Conservation (phyloP, 2,329 filamentous ascomycete species). For the Fusarium sp. region DNA sequence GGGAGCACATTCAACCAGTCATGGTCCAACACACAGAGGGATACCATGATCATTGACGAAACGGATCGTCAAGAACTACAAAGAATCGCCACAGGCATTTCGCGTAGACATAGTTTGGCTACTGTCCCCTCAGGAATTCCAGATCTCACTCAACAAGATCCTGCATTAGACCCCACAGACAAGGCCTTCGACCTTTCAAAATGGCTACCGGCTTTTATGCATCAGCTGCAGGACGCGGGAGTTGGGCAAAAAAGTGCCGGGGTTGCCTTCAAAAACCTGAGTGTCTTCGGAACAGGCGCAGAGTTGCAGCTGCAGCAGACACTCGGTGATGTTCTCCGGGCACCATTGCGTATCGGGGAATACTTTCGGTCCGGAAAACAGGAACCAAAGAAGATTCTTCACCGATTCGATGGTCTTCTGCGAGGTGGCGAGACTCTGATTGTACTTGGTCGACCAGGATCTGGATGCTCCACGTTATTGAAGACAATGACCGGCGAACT, state of each 20-base stretch:
- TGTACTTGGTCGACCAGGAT: constrained; percentile 58
- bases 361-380: constrained; percentile 7
- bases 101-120: constrained; percentile 7
- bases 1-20: constrained; percentile 6
- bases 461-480: constrained; percentile 42
- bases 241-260: constrained; percentile 44
- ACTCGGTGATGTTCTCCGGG: constrained; percentile 54
- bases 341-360: constrained; percentile 15
- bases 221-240: constrained; percentile 5
- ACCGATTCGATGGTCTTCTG: constrained; percentile 24
- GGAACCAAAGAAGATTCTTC: constrained; percentile 29
- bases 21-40: constrained; percentile 4
- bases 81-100: constrained; percentile 30
- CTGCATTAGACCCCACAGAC: constrained; percentile 15
- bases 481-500: constrained; percentile 35
- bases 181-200: constrained; percentile 31
- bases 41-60: constrained; percentile 27
- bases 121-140: constrained; percentile 9
- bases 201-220: constrained; percentile 30
- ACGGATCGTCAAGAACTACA: constrained; percentile 24
- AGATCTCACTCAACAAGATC: constrained; percentile 4
- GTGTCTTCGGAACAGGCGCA: constrained; percentile 58
- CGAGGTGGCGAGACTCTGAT: constrained; percentile 27
- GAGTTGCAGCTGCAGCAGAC: constrained; percentile 55
- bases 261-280: constrained; percentile 61